A percentile compares a stretch with the other conserved stretches of the same genome.
Evolutionary conservation across 2,329 filamentous ascomycete genomes (phyloP).

Genomic region (Rhynchosporium agropyri): DNA sequence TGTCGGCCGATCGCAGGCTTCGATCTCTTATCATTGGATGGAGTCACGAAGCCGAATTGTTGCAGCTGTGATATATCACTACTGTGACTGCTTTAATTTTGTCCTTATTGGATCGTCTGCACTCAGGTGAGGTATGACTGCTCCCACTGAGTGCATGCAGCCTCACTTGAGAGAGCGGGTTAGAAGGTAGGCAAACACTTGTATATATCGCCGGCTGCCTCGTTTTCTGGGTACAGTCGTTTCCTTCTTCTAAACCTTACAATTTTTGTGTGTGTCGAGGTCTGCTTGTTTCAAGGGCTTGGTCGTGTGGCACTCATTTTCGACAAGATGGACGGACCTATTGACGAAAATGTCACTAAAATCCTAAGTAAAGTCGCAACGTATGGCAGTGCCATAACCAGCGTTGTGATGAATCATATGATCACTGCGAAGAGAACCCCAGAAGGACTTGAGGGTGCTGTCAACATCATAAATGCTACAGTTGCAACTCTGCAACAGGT

Average conservation of each 20-base stretch:
- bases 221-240: background rate
- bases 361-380: slow-evolving; percentile 19
- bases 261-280: background rate
- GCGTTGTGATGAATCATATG: slow-evolving; percentile 30
- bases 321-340: slow-evolving; percentile 24
- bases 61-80: slow-evolving; percentile 6
- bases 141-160: background rate
- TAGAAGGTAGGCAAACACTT: background rate
- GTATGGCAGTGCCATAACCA: slow-evolving; percentile 31
- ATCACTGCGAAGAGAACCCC: slow-evolving; percentile 16
- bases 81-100: slow-evolving; percentile 1
- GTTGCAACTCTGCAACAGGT: slow-evolving; percentile 32
- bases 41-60: background rate
- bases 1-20: slow-evolving; percentile 6
- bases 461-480: slow-evolving; percentile 30
- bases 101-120: background rate
- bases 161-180: slow-evolving; percentile 7
- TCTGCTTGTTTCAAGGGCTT: background rate
- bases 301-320: background rate
- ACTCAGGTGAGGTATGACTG: background rate
- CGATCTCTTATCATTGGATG: background rate
- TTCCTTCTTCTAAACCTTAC: background rate
- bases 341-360: slow-evolving; percentile 12
- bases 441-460: slow-evolving; percentile 26
- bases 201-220: background rate